These are phyloP conservation scores for Cyberlindnera americana DNA, from an alignment of 805 yeast genomes.

Conservation along the genomic window DNA sequence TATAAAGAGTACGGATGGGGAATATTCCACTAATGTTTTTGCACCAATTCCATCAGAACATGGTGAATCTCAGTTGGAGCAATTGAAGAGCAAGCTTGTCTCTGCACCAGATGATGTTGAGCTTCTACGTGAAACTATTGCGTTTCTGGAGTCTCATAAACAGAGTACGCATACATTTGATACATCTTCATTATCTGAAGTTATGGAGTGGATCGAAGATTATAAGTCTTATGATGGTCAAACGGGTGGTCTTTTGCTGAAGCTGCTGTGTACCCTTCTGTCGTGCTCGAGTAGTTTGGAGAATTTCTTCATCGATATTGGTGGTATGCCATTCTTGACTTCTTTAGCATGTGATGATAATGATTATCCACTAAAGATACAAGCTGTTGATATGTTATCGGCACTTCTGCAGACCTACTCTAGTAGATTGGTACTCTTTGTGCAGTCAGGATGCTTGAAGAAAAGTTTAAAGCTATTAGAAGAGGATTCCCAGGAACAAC, in stretches of 20 bases:
- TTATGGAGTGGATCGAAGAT: slow-evolving; percentile 1
- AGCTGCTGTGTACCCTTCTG: slow-evolving; percentile 2
- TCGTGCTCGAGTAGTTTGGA: too few relatives aligned
- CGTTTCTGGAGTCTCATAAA: not conserved
- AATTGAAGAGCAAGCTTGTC: slow-evolving; percentile 1
- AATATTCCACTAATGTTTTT: slow-evolving; percentile 16
- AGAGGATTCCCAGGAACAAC: slow-evolving; percentile 40
- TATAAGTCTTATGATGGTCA: not conserved
- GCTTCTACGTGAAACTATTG: not conserved
- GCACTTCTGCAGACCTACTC: slow-evolving; percentile 25
- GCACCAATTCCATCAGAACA: slow-evolving; percentile 9
- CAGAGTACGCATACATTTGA: not conserved
- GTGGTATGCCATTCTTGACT: slow-evolving; percentile 17
- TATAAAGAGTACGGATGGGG: slow-evolving; percentile 5
- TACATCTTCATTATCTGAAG: not conserved
- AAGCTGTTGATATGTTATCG: slow-evolving; percentile 8
- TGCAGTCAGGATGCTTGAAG: slow-evolving; percentile 44
- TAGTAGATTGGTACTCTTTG: slow-evolving; percentile 36
- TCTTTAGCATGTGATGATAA: not conserved
- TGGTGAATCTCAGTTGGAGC: not conserved
- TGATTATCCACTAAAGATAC: not conserved
- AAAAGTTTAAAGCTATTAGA: slow-evolving; percentile 40
- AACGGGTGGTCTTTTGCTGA: not conserved
- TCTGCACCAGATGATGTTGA: slow-evolving; percentile 1
- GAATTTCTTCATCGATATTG: slow-evolving; percentile 21